Percentiles rank a stretch among this genome's conserved stretches.
phyloP scores from a whole-genome alignment of 305 asterid species.

The Fraxinus albicans region DNA sequence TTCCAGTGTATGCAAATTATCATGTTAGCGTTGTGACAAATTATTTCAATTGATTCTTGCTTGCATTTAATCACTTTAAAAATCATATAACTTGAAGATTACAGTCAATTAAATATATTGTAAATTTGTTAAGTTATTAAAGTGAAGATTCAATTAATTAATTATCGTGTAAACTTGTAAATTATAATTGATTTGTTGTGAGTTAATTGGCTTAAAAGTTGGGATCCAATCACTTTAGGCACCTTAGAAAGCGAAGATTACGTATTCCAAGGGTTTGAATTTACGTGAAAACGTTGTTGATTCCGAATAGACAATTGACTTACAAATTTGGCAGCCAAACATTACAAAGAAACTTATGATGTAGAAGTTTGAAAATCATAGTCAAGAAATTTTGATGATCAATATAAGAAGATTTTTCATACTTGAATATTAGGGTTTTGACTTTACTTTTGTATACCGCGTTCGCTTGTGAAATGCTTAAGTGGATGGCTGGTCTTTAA shows the following conservation, averaged over 20 bases:
- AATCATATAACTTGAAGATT: neutral
- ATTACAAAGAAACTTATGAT: neutral
- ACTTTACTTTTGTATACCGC: too few species aligned
- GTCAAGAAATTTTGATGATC: neutral
- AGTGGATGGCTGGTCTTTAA: too few species aligned
- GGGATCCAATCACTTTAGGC: neutral
- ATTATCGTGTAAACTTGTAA: neutral
- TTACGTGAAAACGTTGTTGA: neutral
- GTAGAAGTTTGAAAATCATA: neutral
- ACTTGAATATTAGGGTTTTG: too few species aligned
- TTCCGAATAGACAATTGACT: neutral
- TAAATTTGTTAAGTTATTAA: too few species aligned
- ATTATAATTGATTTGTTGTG: neutral
- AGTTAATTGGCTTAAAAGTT: constrained; percentile 18
- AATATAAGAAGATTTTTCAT: too few species aligned
- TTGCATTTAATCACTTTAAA: neutral
- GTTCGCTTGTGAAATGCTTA: too few species aligned
- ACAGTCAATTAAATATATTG: neutral
- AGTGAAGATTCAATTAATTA: too few species aligned
- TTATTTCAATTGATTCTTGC: neutral
- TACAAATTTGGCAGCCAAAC: neutral
- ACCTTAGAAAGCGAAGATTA: neutral
- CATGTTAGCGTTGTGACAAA: too few species aligned
- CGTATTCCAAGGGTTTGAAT: neutral
- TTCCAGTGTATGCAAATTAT: too few species aligned